Base-by-base conservation (phyloP, 208 protist species). In the Balamuthia mandrillaris region DNA sequence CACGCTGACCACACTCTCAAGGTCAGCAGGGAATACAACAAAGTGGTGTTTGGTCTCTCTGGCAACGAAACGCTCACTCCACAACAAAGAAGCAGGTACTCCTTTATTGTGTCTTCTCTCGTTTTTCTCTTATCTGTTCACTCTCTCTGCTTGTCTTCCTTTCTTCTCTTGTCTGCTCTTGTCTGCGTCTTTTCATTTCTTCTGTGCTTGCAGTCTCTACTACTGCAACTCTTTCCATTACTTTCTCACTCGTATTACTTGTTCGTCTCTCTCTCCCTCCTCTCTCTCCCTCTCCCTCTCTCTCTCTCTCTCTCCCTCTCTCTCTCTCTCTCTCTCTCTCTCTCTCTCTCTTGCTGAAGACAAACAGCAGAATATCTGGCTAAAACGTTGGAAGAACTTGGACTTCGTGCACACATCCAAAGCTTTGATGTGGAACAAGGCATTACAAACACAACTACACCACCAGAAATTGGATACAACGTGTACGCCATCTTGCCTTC, bases 401-500 rank as follows among this genome's bases (percentile, higher is more conserved):
- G 41, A 51, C 1, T 16, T n/a, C 27, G 18, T 49, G 7, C 47
- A 29, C 24, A 0, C 16, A 56, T 0, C 14, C 6, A 33, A 10
- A 47, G 16, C 39, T 18, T 24, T 7, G 10, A 16, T 66, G 60
- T 66, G 2, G 24, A 63, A 6, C 60, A 18, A 66, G 3, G 51
- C 24, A 74, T 6, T n/a, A 29, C 12, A 2, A 49, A 9, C 41
- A 10, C 24, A 37, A n/a, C 0, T 52, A 14, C 39, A n/a, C 24
- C 65, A 49, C 52, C 9, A n/a, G 61, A 70, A 4, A 37, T 79
- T 14, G 70, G 70, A 24, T 79, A 79, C 45, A 79, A 79, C 45
- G 70, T 79, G n/a, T 79, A 79, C 31, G 70, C 70, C 5, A 49
- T 79, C 6, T 49, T 79, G 6, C 58, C 70, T n/a, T 79, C 70